Percentiles rank a stretch among this genome's conserved stretches.
phyloP scores from a whole-genome alignment of 352 stramenopile species.

The Phytophthora pistaciae region DNA sequence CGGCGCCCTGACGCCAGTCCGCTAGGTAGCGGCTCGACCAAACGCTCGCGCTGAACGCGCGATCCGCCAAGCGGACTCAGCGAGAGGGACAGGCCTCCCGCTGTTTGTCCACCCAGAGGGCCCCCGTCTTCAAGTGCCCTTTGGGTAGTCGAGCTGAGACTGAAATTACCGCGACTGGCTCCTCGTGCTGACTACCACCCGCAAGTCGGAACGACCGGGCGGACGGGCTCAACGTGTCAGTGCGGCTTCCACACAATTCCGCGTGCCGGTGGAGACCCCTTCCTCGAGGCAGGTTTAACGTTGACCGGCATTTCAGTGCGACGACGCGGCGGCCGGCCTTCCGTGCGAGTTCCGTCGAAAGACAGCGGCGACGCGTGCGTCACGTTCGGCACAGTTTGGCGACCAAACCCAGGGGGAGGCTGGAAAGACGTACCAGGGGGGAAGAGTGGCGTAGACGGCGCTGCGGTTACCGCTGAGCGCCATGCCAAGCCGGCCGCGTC shows the following conservation, averaged over 20 bases:
- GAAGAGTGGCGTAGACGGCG: slow-evolving; percentile 24
- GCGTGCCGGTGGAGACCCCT: slow-evolving; percentile 12
- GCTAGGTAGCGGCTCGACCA: slow-evolving; percentile 13
- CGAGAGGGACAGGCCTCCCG: slow-evolving; percentile 19
- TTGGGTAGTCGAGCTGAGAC: slow-evolving; percentile 31
- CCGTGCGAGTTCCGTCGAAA: slow-evolving; percentile 42
- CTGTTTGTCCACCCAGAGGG: slow-evolving; percentile 11
- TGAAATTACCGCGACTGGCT: slow-evolving; percentile 20
- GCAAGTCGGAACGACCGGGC: slow-evolving; percentile 8
- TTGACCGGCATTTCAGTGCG: slow-evolving; percentile 28
- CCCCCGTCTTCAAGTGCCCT: slow-evolving; percentile 30
- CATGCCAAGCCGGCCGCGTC: slow-evolving; percentile 8
- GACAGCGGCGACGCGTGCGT: slow-evolving; percentile 31
- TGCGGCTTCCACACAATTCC: slow-evolving; percentile 13
- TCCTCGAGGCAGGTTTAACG: slow-evolving; percentile 17
- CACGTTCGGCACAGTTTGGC: slow-evolving; percentile 41
- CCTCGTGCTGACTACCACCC: neutral
- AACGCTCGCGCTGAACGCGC: slow-evolving; percentile 11
- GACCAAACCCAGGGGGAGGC: slow-evolving; percentile 27
- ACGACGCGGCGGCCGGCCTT: slow-evolving; percentile 29
- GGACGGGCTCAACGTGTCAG: slow-evolving; percentile 15
- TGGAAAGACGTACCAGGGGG: slow-evolving; percentile 39
- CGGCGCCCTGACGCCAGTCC: neutral
- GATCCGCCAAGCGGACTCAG: slow-evolving; percentile 8
- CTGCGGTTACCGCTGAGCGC: slow-evolving; percentile 17